Evolutionary conservation across 169 alveolate genomes (phyloP).

Genomic region (Eimeria maxima): DNA sequence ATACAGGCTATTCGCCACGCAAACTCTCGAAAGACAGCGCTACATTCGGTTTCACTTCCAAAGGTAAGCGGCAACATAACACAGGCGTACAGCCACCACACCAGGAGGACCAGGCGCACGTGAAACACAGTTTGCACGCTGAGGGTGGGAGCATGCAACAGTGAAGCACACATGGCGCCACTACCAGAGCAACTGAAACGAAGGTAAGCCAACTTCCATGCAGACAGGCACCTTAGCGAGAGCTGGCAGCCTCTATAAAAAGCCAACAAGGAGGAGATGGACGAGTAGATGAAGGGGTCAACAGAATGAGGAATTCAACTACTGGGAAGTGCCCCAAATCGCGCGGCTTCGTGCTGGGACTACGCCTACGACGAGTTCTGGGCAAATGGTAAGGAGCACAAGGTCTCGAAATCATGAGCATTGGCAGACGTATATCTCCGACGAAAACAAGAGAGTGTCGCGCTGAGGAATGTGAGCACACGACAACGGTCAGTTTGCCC

Average conservation of each 20-base stretch:
- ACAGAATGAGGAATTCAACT: not conserved
- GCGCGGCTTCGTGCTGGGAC: not conserved
- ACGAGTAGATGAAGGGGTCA: not conserved
- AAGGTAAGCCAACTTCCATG: not conserved
- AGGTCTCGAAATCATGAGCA: not conserved
- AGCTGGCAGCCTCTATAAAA: conserved; percentile 59
- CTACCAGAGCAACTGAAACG: not conserved
- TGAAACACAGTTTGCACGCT: not conserved
- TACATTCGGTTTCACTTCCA: not conserved
- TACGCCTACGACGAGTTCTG: not conserved
- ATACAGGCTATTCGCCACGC: not conserved
- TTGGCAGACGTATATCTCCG: not conserved
- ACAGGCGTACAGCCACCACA: not conserved
- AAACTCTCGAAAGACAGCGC: not conserved
- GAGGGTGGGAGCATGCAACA: not conserved
- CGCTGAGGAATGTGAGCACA: conserved; percentile 20
- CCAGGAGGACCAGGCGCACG: conserved; percentile 20
- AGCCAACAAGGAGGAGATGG: conserved; percentile 22
- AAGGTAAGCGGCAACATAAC: not conserved
- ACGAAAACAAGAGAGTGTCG: not conserved
- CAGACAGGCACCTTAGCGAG: conserved; percentile 29
- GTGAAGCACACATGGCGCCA: not conserved
- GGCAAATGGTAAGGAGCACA: not conserved
- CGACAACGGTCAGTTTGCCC: not conserved
- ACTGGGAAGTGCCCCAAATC: not conserved